Percentiles rank a stretch among this genome's conserved stretches.
phyloP scores from a whole-genome alignment of 192 early-diverging fungal species.

The Jimgerdemannia lactiflua region DNA sequence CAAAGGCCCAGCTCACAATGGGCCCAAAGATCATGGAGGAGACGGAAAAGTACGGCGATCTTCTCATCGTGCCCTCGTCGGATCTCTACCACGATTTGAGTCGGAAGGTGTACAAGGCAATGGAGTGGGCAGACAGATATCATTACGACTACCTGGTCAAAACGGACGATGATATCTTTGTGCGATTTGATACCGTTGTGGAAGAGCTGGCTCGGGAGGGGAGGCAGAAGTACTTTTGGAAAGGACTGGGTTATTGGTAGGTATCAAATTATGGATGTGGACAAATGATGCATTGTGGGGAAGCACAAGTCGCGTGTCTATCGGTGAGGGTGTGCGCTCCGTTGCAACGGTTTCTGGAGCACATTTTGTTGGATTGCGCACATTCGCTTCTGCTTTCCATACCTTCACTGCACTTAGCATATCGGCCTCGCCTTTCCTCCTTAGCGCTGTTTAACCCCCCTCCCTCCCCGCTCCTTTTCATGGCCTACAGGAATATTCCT shows the following conservation, averaged over 20 bases:
- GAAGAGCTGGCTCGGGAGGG: slow-evolving; percentile 43
- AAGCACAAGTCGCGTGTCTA: too few relatives aligned
- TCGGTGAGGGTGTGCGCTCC: too few relatives aligned
- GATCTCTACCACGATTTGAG: slow-evolving; percentile 53
- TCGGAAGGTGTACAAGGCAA: slow-evolving; percentile 49
- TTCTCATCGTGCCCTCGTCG: slow-evolving; percentile 50
- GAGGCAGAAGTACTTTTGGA: slow-evolving; percentile 48
- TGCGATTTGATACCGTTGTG: slow-evolving; percentile 52
- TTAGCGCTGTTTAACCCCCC: not conserved
- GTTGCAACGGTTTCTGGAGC: too few relatives aligned
- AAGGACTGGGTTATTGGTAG: slow-evolving; percentile 56
- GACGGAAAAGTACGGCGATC: slow-evolving; percentile 40
- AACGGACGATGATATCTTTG: slow-evolving; percentile 61
- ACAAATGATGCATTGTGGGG: not conserved
- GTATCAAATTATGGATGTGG: not conserved
- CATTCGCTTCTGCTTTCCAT: not conserved
- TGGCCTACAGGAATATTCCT: slow-evolving; percentile 47
- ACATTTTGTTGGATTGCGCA: too few relatives aligned
- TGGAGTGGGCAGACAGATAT: slow-evolving; percentile 53
- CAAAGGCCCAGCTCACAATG: slow-evolving; percentile 35
- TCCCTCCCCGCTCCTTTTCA: not conserved
- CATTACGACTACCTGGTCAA: slow-evolving; percentile 55
- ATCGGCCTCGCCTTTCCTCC: not conserved
- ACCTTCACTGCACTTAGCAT: not conserved
- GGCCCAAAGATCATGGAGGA: slow-evolving; percentile 43